phyloP scores from a whole-genome alignment of 2,329 filamentous ascomycete genomes.

The Ceratocystis cacaofunesta region DNA sequence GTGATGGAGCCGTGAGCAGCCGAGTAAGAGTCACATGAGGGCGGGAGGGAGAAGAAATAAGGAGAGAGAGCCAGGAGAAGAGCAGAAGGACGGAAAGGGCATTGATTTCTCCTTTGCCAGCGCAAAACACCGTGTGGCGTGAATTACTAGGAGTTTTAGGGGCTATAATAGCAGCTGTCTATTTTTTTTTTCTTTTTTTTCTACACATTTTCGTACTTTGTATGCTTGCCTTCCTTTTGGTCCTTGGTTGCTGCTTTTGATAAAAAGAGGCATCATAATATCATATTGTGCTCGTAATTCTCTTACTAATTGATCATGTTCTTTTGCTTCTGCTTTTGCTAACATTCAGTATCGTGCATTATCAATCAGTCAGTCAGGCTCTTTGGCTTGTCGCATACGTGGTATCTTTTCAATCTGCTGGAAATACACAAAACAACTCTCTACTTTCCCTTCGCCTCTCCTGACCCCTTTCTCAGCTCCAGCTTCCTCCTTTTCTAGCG shows the following conservation, averaged over 20 bases:
- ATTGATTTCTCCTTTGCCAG: background rate
- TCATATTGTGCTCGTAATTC: background rate
- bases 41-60: background rate
- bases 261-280: background rate
- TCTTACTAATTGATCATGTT: background rate
- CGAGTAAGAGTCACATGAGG: slow-evolving; percentile 10
- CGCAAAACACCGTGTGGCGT: background rate
- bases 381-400: background rate
- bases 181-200: slow-evolving; percentile 2
- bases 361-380: background rate
- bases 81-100: background rate
- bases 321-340: background rate
- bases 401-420: slow-evolving; percentile 7
- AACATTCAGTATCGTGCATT: background rate
- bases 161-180: background rate
- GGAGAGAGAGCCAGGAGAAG: too few relatives aligned
- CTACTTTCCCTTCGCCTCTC: background rate
- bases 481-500: background rate
- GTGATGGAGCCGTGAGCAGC: slow-evolving; percentile 36
- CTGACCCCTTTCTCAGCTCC: background rate
- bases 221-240: slow-evolving; percentile 20
- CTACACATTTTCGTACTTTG: slow-evolving; percentile 9
- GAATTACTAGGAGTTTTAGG: background rate
- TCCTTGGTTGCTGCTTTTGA: background rate
- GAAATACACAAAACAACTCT: background rate